Evolutionary conservation across 2,329 filamentous ascomycete species (phyloP), one percentile per base, ranked within the genome.

Genomic region (Claviceps digitariae): DNA sequence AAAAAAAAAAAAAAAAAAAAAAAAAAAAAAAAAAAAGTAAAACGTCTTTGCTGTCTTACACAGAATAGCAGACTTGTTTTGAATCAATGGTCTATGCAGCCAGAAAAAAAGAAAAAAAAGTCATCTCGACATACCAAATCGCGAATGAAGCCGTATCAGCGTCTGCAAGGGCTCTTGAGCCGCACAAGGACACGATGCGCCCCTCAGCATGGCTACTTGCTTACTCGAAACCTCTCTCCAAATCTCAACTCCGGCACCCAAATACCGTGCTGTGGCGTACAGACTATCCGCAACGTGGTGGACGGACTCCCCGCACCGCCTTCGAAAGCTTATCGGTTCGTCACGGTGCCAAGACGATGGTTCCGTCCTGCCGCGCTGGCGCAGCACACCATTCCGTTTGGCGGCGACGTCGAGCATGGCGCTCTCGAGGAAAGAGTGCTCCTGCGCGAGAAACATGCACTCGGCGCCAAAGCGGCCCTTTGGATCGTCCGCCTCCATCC

Each of bases 401-500:
- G 54, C 53, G 6, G 59, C 52, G 40, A 57, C 20, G 21, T 55
- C 54, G 1, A 51, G 31, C 2, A 60, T 47, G 1, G 55, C 54
- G 27, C 25, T 13, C 49, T 53, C 43, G 29, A 45, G 25, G 8
- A 40, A 23, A 7, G 54, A 47, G 13, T 25, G 21, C 23, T 54
- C 50, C 44, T 59, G 56, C 17, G 53, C 58, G 21, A 59, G 52
- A 31, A 49, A 51, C 58, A 60, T 59, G 10, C 57, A 20, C n/a
- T 55, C 54, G 2, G 56, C 54, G 20, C 54, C 57, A 27, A 60
- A 58, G 9, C 21, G 47, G 21, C 54, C 55, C 8, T 41, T 40
- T 4, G 56, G 46, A 25, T 59, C 56, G 21, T 57, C 59, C 13
- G 58, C 58, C 21, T 59, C 58, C 1, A 60, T 57, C 59, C 58